Percentiles rank a stretch among this genome's conserved stretches.
These are phyloP conservation scores for Ceratorhiza oryzae-sativae DNA, from an alignment of 1,284 basidiomycete genomes.

Conservation along the genomic window DNA sequence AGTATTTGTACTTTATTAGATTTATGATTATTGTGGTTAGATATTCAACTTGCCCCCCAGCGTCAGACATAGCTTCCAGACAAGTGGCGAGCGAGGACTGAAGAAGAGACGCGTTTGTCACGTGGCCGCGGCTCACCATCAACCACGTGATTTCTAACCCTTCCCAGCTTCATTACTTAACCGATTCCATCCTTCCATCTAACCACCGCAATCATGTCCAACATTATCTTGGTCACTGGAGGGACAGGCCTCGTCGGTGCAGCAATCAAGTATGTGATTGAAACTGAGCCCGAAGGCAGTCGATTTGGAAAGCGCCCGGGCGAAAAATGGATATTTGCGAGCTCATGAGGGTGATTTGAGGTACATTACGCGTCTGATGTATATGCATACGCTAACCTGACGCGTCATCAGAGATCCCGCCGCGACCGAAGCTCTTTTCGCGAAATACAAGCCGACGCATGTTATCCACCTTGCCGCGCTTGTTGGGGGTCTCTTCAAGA, in stretches of 20 bases:
- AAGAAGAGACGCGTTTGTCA: slow-evolving; percentile 23
- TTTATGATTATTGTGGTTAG: not conserved
- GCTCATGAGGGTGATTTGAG: slow-evolving; percentile 80
- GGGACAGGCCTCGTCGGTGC: slow-evolving; percentile 86
- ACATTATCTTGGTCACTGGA: slow-evolving; percentile 79
- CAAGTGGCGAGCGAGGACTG: slow-evolving; percentile 12
- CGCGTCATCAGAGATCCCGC: slow-evolving; percentile 61
- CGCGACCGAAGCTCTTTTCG: slow-evolving; percentile 72
- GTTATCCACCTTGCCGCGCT: slow-evolving; percentile 90
- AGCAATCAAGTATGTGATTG: slow-evolving; percentile 78
- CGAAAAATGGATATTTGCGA: slow-evolving; percentile 86
- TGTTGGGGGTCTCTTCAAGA: slow-evolving; percentile 88
- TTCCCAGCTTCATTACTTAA: slow-evolving; percentile 29
- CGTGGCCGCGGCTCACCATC: not conserved
- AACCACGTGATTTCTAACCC: not conserved
- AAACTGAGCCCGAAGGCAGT: slow-evolving; percentile 76
- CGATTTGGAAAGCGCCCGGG: slow-evolving; percentile 74
- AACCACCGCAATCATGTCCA: slow-evolving; percentile 49
- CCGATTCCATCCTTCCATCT: slow-evolving; percentile 19
- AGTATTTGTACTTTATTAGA: not conserved
- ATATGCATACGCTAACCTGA: slow-evolving; percentile 8
- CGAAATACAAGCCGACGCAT: slow-evolving; percentile 88
- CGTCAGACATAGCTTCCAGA: slow-evolving; percentile 2
- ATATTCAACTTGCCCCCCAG: not conserved
- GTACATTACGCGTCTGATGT: slow-evolving; percentile 53